A percentile compares a stretch with the other conserved stretches of the same genome.
phyloP scores from a whole-genome alignment of 306 rosid species.

The Lathyrus tuberosus region DNA sequence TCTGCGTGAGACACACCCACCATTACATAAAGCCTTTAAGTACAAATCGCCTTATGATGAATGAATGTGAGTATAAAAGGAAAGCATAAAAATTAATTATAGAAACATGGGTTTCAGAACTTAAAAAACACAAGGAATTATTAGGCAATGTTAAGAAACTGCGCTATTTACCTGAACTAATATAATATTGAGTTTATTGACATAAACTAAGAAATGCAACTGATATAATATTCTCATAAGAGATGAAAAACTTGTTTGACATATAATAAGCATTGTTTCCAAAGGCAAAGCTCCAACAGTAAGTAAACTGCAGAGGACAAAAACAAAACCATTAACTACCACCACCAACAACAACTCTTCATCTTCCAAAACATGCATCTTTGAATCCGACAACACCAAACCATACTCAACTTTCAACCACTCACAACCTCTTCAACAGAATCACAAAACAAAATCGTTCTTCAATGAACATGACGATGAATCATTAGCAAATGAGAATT shows the following conservation, averaged over 20 bases:
- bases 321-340: background rate
- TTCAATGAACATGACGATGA: constrained; percentile 43
- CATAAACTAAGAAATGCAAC: too few species aligned
- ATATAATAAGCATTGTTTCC: too few species aligned
- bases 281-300: too few species aligned
- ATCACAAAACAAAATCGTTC: constrained; percentile 41
- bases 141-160: constrained; percentile 5
- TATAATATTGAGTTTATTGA: constrained; percentile 94
- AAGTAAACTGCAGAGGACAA: too few species aligned
- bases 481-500: constrained; percentile 52
- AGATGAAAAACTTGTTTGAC: too few species aligned
- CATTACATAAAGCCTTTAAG: constrained; percentile 11
- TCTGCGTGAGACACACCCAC: constrained; percentile 50
- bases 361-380: constrained; percentile 62
- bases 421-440: constrained; percentile 42
- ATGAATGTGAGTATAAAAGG: background rate
- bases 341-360: constrained; percentile 39
- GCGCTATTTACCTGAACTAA: constrained; percentile 80
- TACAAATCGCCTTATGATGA: background rate
- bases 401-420: constrained; percentile 42
- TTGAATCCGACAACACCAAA: constrained; percentile 54
- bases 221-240: too few species aligned
- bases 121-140: constrained; percentile 7
- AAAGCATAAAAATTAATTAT: background rate
- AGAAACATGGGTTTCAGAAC: background rate